A percentile compares a stretch with the other conserved stretches of the same genome.
Evolutionary conservation across 2,329 filamentous ascomycete species (phyloP).

Genomic region (Cercospora zeina): DNA sequence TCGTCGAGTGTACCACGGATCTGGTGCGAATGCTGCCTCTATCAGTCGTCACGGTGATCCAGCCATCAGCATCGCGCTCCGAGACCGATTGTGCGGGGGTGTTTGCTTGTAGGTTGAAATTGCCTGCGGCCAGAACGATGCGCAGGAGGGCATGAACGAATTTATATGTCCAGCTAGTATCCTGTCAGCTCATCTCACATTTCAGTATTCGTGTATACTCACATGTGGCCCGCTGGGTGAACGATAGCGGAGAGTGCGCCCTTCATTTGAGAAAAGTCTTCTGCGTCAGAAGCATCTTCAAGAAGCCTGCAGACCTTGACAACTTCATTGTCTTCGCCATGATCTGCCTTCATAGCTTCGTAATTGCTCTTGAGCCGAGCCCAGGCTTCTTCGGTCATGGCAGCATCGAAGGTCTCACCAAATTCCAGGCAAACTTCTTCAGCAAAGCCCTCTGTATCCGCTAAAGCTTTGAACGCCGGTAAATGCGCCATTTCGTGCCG

Average conservation of each 20-base stretch:
- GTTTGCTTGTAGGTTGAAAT: conserved; percentile 35
- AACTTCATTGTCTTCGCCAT: conserved; percentile 37
- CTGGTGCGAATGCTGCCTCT: conserved; percentile 26
- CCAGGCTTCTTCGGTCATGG: conserved; percentile 41
- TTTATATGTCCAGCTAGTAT: conserved; percentile 32
- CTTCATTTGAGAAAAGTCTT: conserved; percentile 40
- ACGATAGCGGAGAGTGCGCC: conserved; percentile 35
- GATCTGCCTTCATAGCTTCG: conserved; percentile 35
- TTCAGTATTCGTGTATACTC: conserved; percentile 8
- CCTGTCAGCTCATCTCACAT: conserved; percentile 7
- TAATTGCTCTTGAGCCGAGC: conserved; percentile 34
- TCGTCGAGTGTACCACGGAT: conserved; percentile 31
- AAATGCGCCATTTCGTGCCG: conserved; percentile 36
- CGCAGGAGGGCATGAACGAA: conserved; percentile 33
- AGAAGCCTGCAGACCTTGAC: conserved; percentile 32
- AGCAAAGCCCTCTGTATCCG: conserved; percentile 30
- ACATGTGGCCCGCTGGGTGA: conserved; percentile 37
- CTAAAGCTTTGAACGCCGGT: conserved; percentile 27
- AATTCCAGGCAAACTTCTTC: conserved; percentile 38
- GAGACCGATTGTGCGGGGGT: conserved; percentile 34
- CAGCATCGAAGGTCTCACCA: conserved; percentile 41
- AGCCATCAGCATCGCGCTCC: conserved; percentile 31
- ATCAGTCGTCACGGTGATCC: conserved; percentile 30
- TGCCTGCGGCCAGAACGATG: conserved; percentile 25
- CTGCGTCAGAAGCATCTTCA: conserved; percentile 32